phyloP scores from a whole-genome alignment of 148 eudicot genomes.

The Rhododendron vialii region DNA sequence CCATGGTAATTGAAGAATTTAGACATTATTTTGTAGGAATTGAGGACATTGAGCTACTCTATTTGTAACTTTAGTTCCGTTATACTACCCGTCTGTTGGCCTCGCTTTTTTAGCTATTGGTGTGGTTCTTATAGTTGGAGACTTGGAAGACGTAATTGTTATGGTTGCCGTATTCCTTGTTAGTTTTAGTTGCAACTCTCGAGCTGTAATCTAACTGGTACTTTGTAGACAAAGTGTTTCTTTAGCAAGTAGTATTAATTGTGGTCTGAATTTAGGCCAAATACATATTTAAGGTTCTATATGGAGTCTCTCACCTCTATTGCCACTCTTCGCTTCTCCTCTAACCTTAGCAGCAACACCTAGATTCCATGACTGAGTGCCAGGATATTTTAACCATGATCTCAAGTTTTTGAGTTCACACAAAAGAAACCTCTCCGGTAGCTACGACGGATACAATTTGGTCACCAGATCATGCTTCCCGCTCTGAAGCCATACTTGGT shows the following conservation, averaged over 20 bases:
- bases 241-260: too few relatives aligned
- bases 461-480: neutral
- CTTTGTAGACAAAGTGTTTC: too few relatives aligned
- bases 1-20: neutral
- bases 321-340: too few relatives aligned
- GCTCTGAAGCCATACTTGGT: neutral
- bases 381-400: neutral
- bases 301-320: too few relatives aligned
- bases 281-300: too few relatives aligned
- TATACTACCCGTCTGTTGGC: neutral
- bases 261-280: too few relatives aligned
- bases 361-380: neutral
- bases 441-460: neutral
- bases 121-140: neutral
- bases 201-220: too few relatives aligned
- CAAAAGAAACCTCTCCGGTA: neutral
- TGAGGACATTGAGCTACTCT: neutral
- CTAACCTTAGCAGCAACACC: neutral
- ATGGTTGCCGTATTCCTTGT: neutral
- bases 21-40: neutral
- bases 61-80: neutral
- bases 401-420: neutral
- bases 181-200: too few relatives aligned
- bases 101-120: neutral
- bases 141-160: neutral